Evolutionary conservation across 768 basidiomycete genomes (phyloP).

Genomic region (Pholiota microspora): DNA sequence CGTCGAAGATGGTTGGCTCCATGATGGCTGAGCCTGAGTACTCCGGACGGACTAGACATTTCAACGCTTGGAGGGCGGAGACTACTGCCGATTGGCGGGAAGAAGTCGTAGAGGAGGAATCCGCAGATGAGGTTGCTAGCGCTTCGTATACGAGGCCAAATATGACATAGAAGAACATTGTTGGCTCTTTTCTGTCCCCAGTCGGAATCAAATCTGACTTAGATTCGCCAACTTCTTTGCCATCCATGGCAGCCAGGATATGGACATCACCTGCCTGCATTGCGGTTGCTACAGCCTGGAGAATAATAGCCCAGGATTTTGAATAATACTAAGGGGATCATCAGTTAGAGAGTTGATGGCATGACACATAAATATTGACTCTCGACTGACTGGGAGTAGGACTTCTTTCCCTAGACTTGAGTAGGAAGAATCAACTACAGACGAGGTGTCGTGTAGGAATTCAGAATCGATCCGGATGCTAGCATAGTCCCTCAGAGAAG

Average conservation of each 20-base stretch:
- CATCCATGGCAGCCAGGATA: constrained; percentile 81
- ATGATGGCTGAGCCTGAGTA: constrained; percentile 81
- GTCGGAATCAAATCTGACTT: constrained; percentile 22
- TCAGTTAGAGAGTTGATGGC: no score
- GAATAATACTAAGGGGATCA: constrained; percentile 71
- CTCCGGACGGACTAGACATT: constrained; percentile 74
- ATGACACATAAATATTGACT: neutral
- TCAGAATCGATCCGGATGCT: constrained; percentile 89
- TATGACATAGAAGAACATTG: constrained; percentile 81
- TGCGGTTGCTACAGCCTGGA: constrained; percentile 80
- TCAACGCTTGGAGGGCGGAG: constrained; percentile 73
- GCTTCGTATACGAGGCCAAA: constrained; percentile 96
- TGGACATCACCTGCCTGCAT: constrained; percentile 70
- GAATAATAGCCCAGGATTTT: constrained; percentile 75
- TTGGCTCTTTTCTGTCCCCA: constrained; percentile 54
- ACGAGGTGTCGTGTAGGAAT: constrained; percentile 70
- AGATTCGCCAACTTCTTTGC: constrained; percentile 43
- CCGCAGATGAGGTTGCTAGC: constrained; percentile 62
- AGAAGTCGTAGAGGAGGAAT: constrained; percentile 43
- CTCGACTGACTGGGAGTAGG: constrained; percentile 71
- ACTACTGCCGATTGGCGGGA: constrained; percentile 47
- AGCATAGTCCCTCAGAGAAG: constrained; percentile 88
- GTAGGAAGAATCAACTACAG: constrained; percentile 79
- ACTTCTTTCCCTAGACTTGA: constrained; percentile 90
- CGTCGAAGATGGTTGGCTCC: constrained; percentile 83